Evolutionary conservation across 164 flowering plant genomes (phyloP), one percentile per base, ranked within the genome.

Genomic region (Dillenia turbinata): DNA sequence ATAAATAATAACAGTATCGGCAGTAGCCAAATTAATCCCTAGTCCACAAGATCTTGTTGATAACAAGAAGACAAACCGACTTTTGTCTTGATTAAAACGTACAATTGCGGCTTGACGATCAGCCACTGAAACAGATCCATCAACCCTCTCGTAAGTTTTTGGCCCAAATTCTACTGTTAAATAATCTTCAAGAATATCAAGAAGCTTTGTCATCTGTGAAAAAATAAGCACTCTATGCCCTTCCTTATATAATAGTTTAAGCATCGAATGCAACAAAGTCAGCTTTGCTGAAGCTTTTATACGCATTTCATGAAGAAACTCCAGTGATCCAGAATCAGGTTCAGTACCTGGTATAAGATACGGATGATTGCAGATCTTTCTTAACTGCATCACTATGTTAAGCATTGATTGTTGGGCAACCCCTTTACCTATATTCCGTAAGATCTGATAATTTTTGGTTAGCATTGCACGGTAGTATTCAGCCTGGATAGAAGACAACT

Each of bases 381-480:
- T 79, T 46, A 95, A 79, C 80, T 95, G 98, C 99, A 95, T 95
- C 59, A 95, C 97, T 54, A 95, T 90, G 67, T 95, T 95, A 9
- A 92, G 84, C 99, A 95, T 92, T 3, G 99, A 95, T 58, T 95
- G 96, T 59, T 92, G 99, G 1, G 92, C 79, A 64, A 84, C 93
- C 57, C 99, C 99, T 73, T 90, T 92, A 43, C 99, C 97, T 17
- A 88, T 79, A 59, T 95, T 95, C 40, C 99, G 79, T 49, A 95
- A 71, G 44, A 95, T 60, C 76, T 95, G 98, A 76, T 95, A 95
- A 68, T 95, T 92, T 73, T 95, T 95, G 54, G 99, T 95, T 5
- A 95, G 87, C 94, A 95, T 92, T 63, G 99, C 99, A 52, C 99
- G 98, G 70, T 95, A 95, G 71, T 90, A 95, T 75, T 95, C 99